Evolutionary conservation across 2,329 filamentous ascomycete genomes (phyloP), one percentile per base, ranked within the genome.

Genomic region (Bertia moriformis): DNA sequence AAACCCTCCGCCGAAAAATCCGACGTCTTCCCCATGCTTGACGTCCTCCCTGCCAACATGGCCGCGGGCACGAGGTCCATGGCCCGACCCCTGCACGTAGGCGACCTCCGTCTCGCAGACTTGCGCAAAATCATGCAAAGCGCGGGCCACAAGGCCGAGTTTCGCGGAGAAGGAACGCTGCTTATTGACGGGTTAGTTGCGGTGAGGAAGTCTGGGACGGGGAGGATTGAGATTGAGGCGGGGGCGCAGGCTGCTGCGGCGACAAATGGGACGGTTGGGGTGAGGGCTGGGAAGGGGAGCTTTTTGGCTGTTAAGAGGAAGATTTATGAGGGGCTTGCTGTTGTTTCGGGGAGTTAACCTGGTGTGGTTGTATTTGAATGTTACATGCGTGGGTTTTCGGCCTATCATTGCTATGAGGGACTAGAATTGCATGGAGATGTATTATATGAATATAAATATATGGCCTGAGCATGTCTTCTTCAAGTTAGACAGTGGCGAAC

Each of bases 271-370:
- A 58, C 56, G 4, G 58, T 58, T 38, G 51, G 59, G 39, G 50
- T 61, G 39, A 59, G 66, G 42, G 63, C 64, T 19, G 61, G 67
- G 38, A 74, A 75, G 42, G 67, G 67, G 30, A 87, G 83, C 24
- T 93, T 95, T 53, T 84, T 86, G 52, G 83, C 83, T 39, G 89
- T 96, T 7, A 85, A 85, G 62, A 78, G 69, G 59, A 87, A 84
- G 59, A 93, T 98, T 46, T 98, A 98, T 56, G 85, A 93, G 48
- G 88, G 86, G 5, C 60, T 98, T 54, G 91, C 91, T 22, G 85
- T 96, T 43, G 88, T 98, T 46, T 81, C 82, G 14, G 84, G 83
- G 36, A 72, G 69, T 38, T 84, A 56, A 58, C 18, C 24, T n/a
- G n/a, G n/a, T n/a, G n/a, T n/a, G n/a, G n/a, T n/a, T n/a, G n/a